A percentile compares a stretch with the other conserved stretches of the same genome.
Conservation (phyloP, 352 stramenopile genomes). For the Elongisporangium prolatum region DNA sequence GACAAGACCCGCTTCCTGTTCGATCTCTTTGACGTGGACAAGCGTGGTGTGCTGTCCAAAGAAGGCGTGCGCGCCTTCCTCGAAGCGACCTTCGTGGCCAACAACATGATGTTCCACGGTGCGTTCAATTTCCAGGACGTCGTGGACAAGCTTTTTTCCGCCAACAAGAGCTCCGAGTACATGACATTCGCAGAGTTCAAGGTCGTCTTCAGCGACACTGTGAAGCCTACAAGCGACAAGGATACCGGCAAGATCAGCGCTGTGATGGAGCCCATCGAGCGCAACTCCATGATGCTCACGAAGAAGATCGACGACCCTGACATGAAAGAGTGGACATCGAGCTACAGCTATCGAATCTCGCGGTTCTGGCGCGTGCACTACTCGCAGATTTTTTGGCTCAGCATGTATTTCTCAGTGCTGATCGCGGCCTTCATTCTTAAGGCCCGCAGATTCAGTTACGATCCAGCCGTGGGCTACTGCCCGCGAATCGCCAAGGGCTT, state of each 20-base stretch:
- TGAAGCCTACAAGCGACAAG: constrained; percentile 18
- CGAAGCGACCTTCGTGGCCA: constrained; percentile 43
- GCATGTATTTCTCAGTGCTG: constrained; percentile 38
- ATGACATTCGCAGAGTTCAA: constrained; percentile 62
- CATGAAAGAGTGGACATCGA: constrained; percentile 8
- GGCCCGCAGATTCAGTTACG: constrained; percentile 24
- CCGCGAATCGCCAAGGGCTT: constrained; percentile 62
- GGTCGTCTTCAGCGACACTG: constrained; percentile 27
- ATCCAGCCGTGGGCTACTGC: constrained; percentile 48
- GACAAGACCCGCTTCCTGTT: constrained; percentile 63
- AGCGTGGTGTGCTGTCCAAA: constrained; percentile 34
- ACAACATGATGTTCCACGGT: constrained; percentile 50
- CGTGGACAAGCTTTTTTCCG: constrained; percentile 45
- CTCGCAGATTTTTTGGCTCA: constrained; percentile 45
- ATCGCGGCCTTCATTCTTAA: constrained; percentile 45
- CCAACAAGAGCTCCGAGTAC: constrained; percentile 26
- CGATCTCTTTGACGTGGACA: constrained; percentile 56
- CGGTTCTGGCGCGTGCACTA: constrained; percentile 43
- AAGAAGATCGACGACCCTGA: constrained; percentile 1
- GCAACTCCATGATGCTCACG: constrained; percentile 1
- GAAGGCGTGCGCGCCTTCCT: constrained; percentile 52
- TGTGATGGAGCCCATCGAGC: constrained; percentile 1
- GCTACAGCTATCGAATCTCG: constrained; percentile 12
- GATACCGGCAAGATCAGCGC: constrained; percentile 8
- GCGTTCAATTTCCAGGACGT: constrained; percentile 43